Evolutionary conservation across 176 grass and related monocot genomes (phyloP).

Genomic region (Zea luxurians): DNA sequence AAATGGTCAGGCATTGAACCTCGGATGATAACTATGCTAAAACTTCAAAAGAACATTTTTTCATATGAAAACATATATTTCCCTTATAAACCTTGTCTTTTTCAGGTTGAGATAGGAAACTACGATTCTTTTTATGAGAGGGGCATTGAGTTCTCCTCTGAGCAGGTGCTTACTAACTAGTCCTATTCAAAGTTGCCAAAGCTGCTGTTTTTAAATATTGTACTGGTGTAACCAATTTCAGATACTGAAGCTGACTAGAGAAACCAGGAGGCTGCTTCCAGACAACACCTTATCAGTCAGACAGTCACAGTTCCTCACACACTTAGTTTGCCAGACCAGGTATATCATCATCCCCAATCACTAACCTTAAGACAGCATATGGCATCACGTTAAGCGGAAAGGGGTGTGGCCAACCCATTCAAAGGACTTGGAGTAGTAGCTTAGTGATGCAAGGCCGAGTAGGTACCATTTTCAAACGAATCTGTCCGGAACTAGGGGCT

Average conservation of each 20-base stretch:
- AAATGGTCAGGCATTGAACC: slow-evolving; percentile 66
- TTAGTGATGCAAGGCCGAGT: too few relatives aligned
- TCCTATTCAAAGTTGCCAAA: background rate
- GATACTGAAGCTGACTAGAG: slow-evolving; percentile 80
- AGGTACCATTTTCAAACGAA: too few relatives aligned
- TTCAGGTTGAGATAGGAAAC: slow-evolving; percentile 93
- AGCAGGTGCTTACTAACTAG: slow-evolving; percentile 47
- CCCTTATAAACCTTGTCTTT: background rate
- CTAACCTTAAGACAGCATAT: background rate
- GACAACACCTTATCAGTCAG: slow-evolving; percentile 78
- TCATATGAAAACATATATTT: background rate
- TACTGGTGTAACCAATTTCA: slow-evolving; percentile 31
- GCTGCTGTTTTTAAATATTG: slow-evolving; percentile 15
- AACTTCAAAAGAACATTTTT: background rate
- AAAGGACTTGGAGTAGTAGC: too few relatives aligned
- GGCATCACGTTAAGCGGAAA: too few relatives aligned
- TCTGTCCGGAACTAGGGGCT: too few relatives aligned
- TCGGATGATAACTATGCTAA: background rate
- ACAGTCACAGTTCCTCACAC: slow-evolving; percentile 94
- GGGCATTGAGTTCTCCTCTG: slow-evolving; percentile 70
- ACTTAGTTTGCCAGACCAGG: slow-evolving; percentile 88
- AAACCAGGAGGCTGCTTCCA: slow-evolving; percentile 77
- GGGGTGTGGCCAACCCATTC: background rate
- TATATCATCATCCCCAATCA: slow-evolving; percentile 38
- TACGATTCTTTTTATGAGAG: slow-evolving; percentile 90